A percentile compares a stretch with the other conserved stretches of the same genome.
These are phyloP conservation scores for Tulasnella sp. DNA, from an alignment of 768 basidiomycete genomes.

Conservation along the genomic window DNA sequence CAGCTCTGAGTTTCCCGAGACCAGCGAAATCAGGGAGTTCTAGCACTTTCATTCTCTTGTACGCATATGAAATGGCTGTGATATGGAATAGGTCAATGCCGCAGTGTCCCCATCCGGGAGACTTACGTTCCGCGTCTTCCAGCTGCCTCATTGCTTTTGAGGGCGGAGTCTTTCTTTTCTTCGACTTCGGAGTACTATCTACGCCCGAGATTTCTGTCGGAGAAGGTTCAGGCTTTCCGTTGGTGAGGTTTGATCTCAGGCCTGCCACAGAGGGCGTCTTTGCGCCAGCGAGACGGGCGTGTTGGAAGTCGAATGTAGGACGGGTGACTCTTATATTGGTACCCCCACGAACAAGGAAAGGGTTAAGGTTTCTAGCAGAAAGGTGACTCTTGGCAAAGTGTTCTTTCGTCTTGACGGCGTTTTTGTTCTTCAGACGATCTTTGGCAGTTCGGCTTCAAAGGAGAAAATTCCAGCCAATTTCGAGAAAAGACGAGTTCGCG, in stretches of 20 bases:
- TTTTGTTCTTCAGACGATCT: conserved; percentile 17
- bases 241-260: neutral
- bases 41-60: conserved; percentile 16
- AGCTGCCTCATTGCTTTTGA: conserved; percentile 25
- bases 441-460: conserved; percentile 20
- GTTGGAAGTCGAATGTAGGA: conserved; percentile 17
- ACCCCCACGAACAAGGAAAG: neutral
- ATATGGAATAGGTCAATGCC: neutral
- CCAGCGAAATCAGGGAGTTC: neutral
- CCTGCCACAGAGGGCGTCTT: neutral
- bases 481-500: neutral
- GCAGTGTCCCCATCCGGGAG: neutral
- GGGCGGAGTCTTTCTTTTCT: conserved; percentile 9
- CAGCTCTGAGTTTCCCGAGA: neutral
- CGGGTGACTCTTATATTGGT: neutral
- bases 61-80: conserved; percentile 7
- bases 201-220: neutral
- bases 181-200: neutral
- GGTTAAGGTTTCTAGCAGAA: neutral
- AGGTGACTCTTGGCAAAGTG: conserved; percentile 28
- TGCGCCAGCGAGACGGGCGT: neutral
- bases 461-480: neutral
- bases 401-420: conserved; percentile 14
- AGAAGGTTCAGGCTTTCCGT: neutral
- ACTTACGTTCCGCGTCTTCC: conserved; percentile 18